These are phyloP conservation scores for Stylonectria norvegica DNA, from an alignment of 2,329 filamentous ascomycete species.

Conservation along the genomic window DNA sequence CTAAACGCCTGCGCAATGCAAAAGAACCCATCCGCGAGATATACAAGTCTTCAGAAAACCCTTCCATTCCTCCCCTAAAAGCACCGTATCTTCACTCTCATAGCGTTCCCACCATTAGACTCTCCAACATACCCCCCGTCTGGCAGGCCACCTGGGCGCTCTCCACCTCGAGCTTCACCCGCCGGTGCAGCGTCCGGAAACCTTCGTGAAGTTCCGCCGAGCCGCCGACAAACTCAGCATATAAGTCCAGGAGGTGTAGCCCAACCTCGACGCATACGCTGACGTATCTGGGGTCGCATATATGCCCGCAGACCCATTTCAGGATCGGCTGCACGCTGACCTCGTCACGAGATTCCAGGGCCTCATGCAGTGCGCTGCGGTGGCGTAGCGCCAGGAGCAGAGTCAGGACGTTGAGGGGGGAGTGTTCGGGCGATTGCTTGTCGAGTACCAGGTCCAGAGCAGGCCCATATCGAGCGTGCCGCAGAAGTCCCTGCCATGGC, in stretches of 20 bases:
- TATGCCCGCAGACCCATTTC: constrained; percentile 75
- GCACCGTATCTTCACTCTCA: too few relatives aligned
- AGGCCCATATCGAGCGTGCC: constrained; percentile 70
- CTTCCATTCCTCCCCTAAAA: constrained; percentile 1
- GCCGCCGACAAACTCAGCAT: constrained; percentile 73
- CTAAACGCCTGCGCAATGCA: constrained; percentile 18
- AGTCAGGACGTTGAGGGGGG: constrained; percentile 65
- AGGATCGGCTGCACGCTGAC: constrained; percentile 76
- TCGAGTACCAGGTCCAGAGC: constrained; percentile 79
- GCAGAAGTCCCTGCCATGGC: constrained; percentile 76
- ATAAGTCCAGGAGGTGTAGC: constrained; percentile 80
- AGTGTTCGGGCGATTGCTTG: constrained; percentile 47
- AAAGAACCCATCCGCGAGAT: constrained; percentile 1
- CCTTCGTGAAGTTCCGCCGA: constrained; percentile 69
- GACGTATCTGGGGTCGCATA: constrained; percentile 79
- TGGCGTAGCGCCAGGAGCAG: constrained; percentile 82
- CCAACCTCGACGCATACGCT: constrained; percentile 78
- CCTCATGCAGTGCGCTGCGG: constrained; percentile 76
- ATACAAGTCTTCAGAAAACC: neutral
- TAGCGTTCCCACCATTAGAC: constrained; percentile 43
- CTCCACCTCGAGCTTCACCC: constrained; percentile 75
- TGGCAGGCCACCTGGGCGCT: constrained; percentile 77
- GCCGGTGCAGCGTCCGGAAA: constrained; percentile 64
- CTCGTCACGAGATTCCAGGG: constrained; percentile 79
- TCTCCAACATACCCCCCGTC: constrained; percentile 85